Conservation (phyloP, 768 basidiomycete genomes). For the Hebeloma cylindrosporum region DNA sequence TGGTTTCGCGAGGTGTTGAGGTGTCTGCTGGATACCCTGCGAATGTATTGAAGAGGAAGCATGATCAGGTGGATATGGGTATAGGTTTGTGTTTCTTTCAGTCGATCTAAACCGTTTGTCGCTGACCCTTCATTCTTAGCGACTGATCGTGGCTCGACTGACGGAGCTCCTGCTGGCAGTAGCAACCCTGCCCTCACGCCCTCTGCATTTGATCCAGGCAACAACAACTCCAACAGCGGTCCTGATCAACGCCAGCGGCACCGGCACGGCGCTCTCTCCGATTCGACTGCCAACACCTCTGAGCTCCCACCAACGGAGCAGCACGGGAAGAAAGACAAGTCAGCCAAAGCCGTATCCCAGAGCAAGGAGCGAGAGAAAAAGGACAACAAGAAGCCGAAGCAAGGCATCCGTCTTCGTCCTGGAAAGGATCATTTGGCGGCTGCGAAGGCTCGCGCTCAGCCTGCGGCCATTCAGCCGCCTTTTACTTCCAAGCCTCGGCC, state of each 20-base stretch:
- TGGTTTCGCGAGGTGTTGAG: not conserved
- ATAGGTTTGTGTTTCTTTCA: constrained; percentile 8
- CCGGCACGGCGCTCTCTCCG: too few relatives aligned
- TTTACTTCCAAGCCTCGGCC: constrained; percentile 10
- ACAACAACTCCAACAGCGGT: too few relatives aligned
- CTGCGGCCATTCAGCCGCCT: too few relatives aligned
- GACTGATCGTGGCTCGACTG: not conserved
- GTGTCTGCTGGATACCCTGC: not conserved
- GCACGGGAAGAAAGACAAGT: too few relatives aligned
- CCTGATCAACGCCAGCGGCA: too few relatives aligned
- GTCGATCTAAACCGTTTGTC: not conserved
- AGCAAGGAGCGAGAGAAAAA: constrained; percentile 18
- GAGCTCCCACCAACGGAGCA: too few relatives aligned
- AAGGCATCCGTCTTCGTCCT: constrained; percentile 48
- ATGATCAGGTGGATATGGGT: constrained; percentile 14
- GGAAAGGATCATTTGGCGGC: constrained; percentile 23
- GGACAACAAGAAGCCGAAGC: constrained; percentile 34
- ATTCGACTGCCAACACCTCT: too few relatives aligned
- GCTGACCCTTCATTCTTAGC: too few relatives aligned
- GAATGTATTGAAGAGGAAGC: constrained; percentile 30
- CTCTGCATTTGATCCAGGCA: too few relatives aligned
- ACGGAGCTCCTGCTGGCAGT: constrained; percentile 2
- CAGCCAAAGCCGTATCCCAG: too few relatives aligned
- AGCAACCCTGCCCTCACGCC: too few relatives aligned
- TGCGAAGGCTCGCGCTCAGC: too few relatives aligned